Base-by-base conservation (phyloP, 2,329 filamentous ascomycete species). In the Penicillium sp. region DNA sequence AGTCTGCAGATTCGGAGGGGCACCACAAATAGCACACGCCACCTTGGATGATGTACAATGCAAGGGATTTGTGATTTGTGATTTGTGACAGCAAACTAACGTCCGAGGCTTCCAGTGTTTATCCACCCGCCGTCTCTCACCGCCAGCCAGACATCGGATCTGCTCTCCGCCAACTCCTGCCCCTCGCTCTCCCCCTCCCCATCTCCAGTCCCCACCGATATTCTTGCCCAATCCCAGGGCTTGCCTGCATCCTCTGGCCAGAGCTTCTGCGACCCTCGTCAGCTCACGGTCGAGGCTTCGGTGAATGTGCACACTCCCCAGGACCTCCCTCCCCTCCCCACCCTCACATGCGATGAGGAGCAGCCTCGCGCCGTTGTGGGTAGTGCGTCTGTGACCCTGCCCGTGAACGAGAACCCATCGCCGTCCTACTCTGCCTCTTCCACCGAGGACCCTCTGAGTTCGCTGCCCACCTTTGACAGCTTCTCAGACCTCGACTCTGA, bases 401-500 rank as follows among this genome's bases (percentile, higher is more conserved):
- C 68, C 3, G 60, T 69, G 32, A 64, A 69, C 29, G 67, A 70
- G 56, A 70, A 66, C 55, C 62, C 65, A 6, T 62, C 70, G 32
- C 62, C 69, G 8, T 63, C 66, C 13, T 71, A 71, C 65, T 72
- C 62, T 65, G 73, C 60, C 59, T 27, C 38, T 13, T 67, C 71
- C 37, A 66, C 64, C 48, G 72, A 77, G 59, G 75, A 80, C 58
- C 70, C 73, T 49, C 75, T 78, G 55, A 72, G 80, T 73, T 81
- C 81, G 23, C 78, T 93, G 27, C 85, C 87, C 24, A 77, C 79
- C 7, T 95, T 95, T 60, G 88, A 95, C 69, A 87, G 89, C 58
- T 82, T 95, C 59, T 93, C 91, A 23, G 90, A 95, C 63, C 80
- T 95, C 49, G 91, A 95, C 68, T 90, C 88, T 0, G 91, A 95